Percentiles rank a stretch among this genome's conserved stretches.
Conservation (phyloP, 1,284 basidiomycete genomes). For the Ganoderma multipileum region DNA sequence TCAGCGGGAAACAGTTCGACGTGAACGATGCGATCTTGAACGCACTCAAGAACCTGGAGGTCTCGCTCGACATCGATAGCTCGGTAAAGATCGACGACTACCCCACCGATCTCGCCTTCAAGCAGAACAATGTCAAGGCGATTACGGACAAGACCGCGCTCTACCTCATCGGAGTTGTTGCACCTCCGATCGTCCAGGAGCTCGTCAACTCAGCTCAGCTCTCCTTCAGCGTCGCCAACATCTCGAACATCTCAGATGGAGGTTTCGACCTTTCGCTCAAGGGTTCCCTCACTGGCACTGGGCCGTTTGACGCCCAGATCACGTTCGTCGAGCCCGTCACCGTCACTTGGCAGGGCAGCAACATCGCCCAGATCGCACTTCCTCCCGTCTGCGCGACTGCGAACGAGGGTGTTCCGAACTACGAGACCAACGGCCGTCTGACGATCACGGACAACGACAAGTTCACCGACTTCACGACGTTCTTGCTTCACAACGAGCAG, state of each 20-base stretch:
- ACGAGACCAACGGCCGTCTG: conserved; percentile 57
- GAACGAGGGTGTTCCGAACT: conserved; percentile 71
- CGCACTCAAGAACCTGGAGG: conserved; percentile 65
- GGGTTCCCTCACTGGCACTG: conserved; percentile 66
- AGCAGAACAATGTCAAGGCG: conserved; percentile 66
- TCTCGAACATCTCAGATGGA: conserved; percentile 64
- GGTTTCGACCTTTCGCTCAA: conserved; percentile 67
- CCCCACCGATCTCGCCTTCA: conserved; percentile 67
- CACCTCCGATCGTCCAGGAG: conserved; percentile 70
- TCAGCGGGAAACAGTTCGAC: conserved; percentile 71
- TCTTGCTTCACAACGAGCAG: conserved; percentile 67
- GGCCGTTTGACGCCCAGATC: conserved; percentile 71
- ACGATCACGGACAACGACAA: conserved; percentile 57
- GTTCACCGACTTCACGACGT: conserved; percentile 75
- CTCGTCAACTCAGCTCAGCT: conserved; percentile 68
- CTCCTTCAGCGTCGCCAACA: conserved; percentile 65
- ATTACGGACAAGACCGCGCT: conserved; percentile 68
- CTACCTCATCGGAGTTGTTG: conserved; percentile 74
- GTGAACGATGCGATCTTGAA: conserved; percentile 66
- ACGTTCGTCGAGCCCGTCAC: conserved; percentile 64
- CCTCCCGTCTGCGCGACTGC: conserved; percentile 72
- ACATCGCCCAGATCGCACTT: conserved; percentile 71
- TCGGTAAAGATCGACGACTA: conserved; percentile 70
- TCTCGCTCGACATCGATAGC: conserved; percentile 48
- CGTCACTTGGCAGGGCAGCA: conserved; percentile 70